Base-by-base conservation (phyloP, 352 stramenopile genomes). In the Pythium periplocum region DNA sequence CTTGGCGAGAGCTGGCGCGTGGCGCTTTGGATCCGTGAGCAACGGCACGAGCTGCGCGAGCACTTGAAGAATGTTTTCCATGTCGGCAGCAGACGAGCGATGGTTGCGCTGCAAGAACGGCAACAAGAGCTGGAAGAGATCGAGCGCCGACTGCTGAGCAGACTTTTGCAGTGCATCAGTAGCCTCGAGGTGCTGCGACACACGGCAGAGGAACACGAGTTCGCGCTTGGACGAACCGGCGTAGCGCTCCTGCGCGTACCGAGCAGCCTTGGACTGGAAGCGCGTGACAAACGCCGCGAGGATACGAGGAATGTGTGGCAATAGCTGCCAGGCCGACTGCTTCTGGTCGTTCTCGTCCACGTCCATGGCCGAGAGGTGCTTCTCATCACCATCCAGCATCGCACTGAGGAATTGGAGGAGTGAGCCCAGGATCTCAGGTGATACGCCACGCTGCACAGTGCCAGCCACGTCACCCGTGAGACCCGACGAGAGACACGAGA, bases 71-170 rank as follows among this genome's bases (percentile, higher is more conserved):
- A 94, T 76, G 37, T 95, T 91, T 48, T 92, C 78, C 60, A 85
- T 93, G 56, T 95, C 85, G 6, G 71, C 75, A 1, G 58, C 41
- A 0, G 79, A 87, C 3, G 83, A 84, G 38, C 81, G 79, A 62
- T 95, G 83, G 49, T 87, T 95, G 50, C 83, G 83, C 62, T 82
- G 70, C 42, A 94, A 58, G 55, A 95, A 95, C 11, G 86, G 86
- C 55, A 95, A 54, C 43, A 95, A 41, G 17, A 95, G 64, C 55
- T 92, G 77, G 55, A 95, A 93, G n/a, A 95, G 65, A 45, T 93
- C 77, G 45, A 88, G 68, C 6, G 86, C 83, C 1, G 68, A 66
- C 47, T 71, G 67, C 63, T 37, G 69, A 48, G 45, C 69, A 36
- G 57, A 71, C 1, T 63, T 46, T n/a, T 75, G 69, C 1, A 58